Evolutionary conservation across 2,329 filamentous ascomycete genomes (phyloP).

Genomic region (Didymella sp.): DNA sequence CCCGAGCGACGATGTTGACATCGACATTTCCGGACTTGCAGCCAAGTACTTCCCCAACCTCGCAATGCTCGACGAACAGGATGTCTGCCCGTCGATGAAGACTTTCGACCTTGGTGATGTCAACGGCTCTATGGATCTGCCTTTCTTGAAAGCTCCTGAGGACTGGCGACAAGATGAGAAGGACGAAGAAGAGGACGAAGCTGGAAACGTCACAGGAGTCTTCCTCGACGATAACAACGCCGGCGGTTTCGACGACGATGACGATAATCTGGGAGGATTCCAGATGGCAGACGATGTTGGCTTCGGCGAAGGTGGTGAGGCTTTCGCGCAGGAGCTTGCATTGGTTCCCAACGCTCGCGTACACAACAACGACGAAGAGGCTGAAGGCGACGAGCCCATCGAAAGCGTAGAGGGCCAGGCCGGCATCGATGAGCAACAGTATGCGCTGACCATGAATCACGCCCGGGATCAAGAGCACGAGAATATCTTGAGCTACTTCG

Average conservation of each 20-base stretch:
- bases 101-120: slow-evolving; percentile 90
- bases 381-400: slow-evolving; percentile 61
- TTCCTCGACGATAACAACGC: slow-evolving; percentile 88
- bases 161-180: slow-evolving; percentile 80
- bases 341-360: slow-evolving; percentile 85
- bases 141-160: slow-evolving; percentile 87
- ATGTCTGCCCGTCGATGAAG: slow-evolving; percentile 94
- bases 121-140: slow-evolving; percentile 84
- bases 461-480: slow-evolving; percentile 77
- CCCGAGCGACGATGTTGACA: slow-evolving; percentile 70
- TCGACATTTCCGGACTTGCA: slow-evolving; percentile 78
- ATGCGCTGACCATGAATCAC: slow-evolving; percentile 79
- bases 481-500: slow-evolving; percentile 97
- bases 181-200: slow-evolving; percentile 58
- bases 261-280: slow-evolving; percentile 68
- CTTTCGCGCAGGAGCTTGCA: slow-evolving; percentile 90
- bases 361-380: slow-evolving; percentile 67
- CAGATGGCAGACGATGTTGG: slow-evolving; percentile 71
- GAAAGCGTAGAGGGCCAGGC: slow-evolving; percentile 57
- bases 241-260: slow-evolving; percentile 79
- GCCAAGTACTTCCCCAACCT: slow-evolving; percentile 87
- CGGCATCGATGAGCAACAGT: slow-evolving; percentile 70
- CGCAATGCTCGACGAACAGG: slow-evolving; percentile 76
- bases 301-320: slow-evolving; percentile 95
- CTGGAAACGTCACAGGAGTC: slow-evolving; percentile 75